These are phyloP conservation scores for Pythium utonaiense DNA, from an alignment of 352 stramenopile species.

Conservation along the genomic window DNA sequence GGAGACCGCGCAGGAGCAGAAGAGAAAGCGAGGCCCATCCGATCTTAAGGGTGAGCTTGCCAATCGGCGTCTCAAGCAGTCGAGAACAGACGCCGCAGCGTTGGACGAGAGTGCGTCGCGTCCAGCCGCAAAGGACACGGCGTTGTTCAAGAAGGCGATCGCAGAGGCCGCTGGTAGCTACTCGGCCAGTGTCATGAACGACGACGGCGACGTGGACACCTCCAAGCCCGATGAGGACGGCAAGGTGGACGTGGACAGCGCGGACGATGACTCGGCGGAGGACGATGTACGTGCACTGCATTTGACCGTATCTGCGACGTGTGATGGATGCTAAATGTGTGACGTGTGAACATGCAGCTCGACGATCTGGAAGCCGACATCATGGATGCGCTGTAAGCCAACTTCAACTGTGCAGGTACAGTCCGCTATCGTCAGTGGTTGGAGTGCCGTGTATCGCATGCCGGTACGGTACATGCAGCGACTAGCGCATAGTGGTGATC, in stretches of 20 bases:
- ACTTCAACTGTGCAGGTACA: neutral
- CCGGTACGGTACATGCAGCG: neutral
- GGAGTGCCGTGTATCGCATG: neutral
- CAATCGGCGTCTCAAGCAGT: slow-evolving; percentile 37
- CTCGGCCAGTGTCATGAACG: neutral
- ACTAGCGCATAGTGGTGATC: neutral
- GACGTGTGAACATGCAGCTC: slow-evolving; percentile 31
- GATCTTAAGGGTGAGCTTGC: slow-evolving; percentile 43
- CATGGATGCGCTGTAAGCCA: slow-evolving; percentile 46
- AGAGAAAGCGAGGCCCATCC: slow-evolving; percentile 47
- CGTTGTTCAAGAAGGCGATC: neutral
- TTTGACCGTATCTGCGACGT: too few species aligned
- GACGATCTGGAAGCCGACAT: slow-evolving; percentile 79
- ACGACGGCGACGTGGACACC: neutral
- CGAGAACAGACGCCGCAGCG: slow-evolving; percentile 18
- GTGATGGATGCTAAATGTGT: neutral
- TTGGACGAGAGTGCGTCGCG: neutral
- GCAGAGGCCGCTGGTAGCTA: neutral
- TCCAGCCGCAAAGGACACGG: neutral
- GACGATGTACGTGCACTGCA: slow-evolving; percentile 22
- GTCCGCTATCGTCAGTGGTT: too few species aligned
- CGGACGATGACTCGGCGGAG: slow-evolving; percentile 31
- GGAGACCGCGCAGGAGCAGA: slow-evolving; percentile 46
- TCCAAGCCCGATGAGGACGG: neutral
- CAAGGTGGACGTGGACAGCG: slow-evolving; percentile 3